Evolutionary conservation across 768 basidiomycete species (phyloP), one percentile per base, ranked within the genome.

Genomic region (Mrakia blollopis): DNA sequence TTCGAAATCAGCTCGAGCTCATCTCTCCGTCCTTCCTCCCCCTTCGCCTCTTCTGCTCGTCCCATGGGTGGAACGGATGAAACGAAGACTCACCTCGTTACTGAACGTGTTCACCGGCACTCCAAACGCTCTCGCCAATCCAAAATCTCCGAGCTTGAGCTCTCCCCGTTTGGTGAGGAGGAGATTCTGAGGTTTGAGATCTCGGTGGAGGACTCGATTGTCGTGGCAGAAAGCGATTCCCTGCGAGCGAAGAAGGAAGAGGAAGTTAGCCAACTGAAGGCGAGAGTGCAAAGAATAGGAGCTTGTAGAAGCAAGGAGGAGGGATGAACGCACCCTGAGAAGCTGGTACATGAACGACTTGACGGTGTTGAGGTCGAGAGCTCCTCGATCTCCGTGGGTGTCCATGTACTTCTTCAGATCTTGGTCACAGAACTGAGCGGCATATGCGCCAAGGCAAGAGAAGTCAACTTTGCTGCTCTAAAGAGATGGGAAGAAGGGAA

Each of bases 321-420:
- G 50, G 28, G n/a, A n/a, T n/a, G 39, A 39, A 39, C 77, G 25
- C 28, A 78, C 77, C 10, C 77, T 52, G 16, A 98, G 87, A 32
- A 98, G 89, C 83, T 99, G 97, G 84, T 91, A 96, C 91, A 98
- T 97, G 85, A 99, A 99, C 82, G 92, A 94, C 76, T 93, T 90
- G 78, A 98, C 87, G 5, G 92, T 94, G 63, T 88, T 87, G 44
- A 92, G 89, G 47, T 70, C 41, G 44, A 60, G 70, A 28, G 75
- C 94, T 73, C 97, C 94, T 62, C 95, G 89, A 80, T 98, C 94
- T 74, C 97, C 97, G 80, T 97, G 91, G 50, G 92, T 91, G 83
- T 99, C 97, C 97, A 99, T 99, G 84, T 98, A 98, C 83, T 94
- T 94, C 85, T 99, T 99, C 65, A 99, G 87, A 85, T 99, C 97